Base-by-base conservation (phyloP, 1,284 basidiomycete genomes). In the Neonothopanus nambi region DNA sequence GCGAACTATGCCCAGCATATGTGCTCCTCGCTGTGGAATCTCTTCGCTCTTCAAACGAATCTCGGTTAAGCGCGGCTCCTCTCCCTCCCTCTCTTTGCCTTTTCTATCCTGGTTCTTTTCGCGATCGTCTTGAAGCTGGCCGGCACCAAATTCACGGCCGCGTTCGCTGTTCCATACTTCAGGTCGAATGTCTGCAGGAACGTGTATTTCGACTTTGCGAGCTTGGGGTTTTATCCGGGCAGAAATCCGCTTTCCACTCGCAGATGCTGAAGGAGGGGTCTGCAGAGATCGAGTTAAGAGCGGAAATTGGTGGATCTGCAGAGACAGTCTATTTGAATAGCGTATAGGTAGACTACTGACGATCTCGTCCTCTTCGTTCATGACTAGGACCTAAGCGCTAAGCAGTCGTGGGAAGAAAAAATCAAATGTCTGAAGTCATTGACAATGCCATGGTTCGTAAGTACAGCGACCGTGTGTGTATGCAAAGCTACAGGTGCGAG, bases 301-400 rank as follows among this genome's bases (percentile, higher is more conserved):
- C 9, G 90, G 89, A 61, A 84, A 91, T 60, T 92, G 90, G 62
- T 91, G 87, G 4, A 92, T 68, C 35, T 90, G 87, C 28, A 92
- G 65, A 28, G 71, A 66, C 12, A 87, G 77, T 13, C 72, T 68
- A 65, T 84, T 81, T 24, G 87, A 86, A 61, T 79, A 82, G 60
- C 84, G 85, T 51, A 92, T 79, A 33, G 89, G 89, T 43, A 92
- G 74, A 41, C 82, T 72, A 60, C 74, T 75, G 50, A 90, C 75
- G 51, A 89, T 68, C 58, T 82, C 86, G 59, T 81, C 78, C 52
- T 70, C 68, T 56, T 65, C 62, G 59, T 80, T 69, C 76, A 80
- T 78, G 35, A 52, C 59, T n/a, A n/a, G n/a, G n/a, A n/a, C n/a
- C n/a, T n/a, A n/a, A n/a, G n/a, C n/a, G n/a, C n/a, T n/a, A 37